Evolutionary conservation across 1,139 yeast genomes (phyloP), one percentile per base, ranked within the genome.

Genomic region (Saccharomyces hybrid): DNA sequence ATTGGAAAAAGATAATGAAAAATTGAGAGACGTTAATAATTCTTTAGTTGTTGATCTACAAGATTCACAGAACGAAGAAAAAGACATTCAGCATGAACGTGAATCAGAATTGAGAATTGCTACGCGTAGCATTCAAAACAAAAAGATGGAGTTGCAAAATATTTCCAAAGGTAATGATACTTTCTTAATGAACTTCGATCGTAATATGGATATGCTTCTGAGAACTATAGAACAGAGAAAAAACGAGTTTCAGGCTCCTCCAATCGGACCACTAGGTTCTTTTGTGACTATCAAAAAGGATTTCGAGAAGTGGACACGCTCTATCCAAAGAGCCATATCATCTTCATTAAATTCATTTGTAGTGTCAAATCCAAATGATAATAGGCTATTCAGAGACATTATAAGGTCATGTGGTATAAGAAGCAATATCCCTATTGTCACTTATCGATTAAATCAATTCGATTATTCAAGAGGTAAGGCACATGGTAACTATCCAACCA

Each of bases 251-350:
- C 75, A 73, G 21, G 60, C 67, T 2, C 64, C 62, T 24, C 96
- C 96, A 0, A 69, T 87, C n/a, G 99, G 99, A 0, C 99, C 99
- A 0, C 57, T 91, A 1, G 98, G 97, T 0, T 63, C 76, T 7
- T 74, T 74, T 56, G 75, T 90, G 2, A 75, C 79, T 8, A 73
- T 93, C 14, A 86, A 82, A 60, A 67, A 71, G 1, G 81, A 78
- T 19, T 80, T 72, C 60, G 72, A 75, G n/a, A 69, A 76, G 47
- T 91, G 91, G 91, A 73, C 78, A 6, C 78, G 78, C 19, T 68
- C 87, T 3, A 68, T 93, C 12, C 95, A 88, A 62, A 69, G 80
- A 0, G 67, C 75, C 14, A 60, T 84, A 46, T 75, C 76, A 2
- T 71, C 74, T 14, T 70, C 81, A 0, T 69, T 88, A 16, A 81